Conservation (phyloP, 148 eudicot species). For the Gaultheria prostrata region DNA sequence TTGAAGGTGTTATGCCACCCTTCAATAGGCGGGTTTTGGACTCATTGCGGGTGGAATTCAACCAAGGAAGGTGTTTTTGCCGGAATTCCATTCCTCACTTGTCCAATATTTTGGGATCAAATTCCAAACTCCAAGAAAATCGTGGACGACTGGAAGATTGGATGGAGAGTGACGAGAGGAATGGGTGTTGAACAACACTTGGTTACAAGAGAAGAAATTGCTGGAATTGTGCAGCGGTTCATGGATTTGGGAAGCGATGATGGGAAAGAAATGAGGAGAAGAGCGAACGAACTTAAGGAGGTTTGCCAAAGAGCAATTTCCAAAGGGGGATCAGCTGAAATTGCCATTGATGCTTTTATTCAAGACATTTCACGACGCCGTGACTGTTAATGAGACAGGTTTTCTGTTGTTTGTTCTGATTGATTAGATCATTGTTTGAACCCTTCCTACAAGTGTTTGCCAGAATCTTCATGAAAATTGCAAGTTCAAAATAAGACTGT, state of each 20-base stretch:
- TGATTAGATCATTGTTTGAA: neutral
- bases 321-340: neutral
- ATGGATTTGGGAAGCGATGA: conserved; percentile 9
- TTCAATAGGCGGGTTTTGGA: conserved; percentile 51
- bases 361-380: neutral
- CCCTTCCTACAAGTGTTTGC: neutral
- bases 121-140: conserved; percentile 39
- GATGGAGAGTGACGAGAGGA: conserved; percentile 29
- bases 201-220: conserved; percentile 13
- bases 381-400: neutral
- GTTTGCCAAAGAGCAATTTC: neutral
- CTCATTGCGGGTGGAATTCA: conserved; percentile 63
- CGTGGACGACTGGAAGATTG: conserved; percentile 53
- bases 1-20: conserved; percentile 44
- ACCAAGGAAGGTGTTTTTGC: conserved; percentile 40
- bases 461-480: too few species aligned
- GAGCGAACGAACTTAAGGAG: neutral
- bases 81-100: conserved; percentile 50
- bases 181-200: conserved; percentile 18
- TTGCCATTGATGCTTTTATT: neutral
- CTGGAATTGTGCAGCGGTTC: neutral
- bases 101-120: conserved; percentile 53
- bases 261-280: conserved; percentile 6
- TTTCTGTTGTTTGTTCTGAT: neutral
- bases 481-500: neutral